Base-by-base conservation (phyloP, 345 rosid species). In the Aethionema arabicum region DNA sequence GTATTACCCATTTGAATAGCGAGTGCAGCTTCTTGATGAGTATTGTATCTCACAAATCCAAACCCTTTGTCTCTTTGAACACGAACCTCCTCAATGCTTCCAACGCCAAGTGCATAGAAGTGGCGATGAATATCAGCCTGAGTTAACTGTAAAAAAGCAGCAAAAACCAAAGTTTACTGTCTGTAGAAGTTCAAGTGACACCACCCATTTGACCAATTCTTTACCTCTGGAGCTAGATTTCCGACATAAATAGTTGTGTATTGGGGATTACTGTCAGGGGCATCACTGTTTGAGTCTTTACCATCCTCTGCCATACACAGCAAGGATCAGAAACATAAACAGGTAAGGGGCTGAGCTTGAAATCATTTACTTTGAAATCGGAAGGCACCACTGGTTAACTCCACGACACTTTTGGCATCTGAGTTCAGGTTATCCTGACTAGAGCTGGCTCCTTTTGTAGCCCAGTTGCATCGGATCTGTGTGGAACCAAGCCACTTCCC, bases 381-480 rank as follows among this genome's bases (percentile, higher is more conserved):
- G 44, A 37, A 37, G 11, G n/a, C 64, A 53, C 82, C 95, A 76
- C 79, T 77, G 29, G 90, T 76, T 38, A 80, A 72, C 74, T 86
- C 95, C 62, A 76, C 79, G 32, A 82, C 74, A 61, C 86, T 79
- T 73, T 81, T 85, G 73, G 74, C 69, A 65, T 85, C 92, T 38
- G 83, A 77, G 44, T 72, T 62, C 58, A 72, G 86, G 39, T 78
- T 83, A 55, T 85, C 88, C 4, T 85, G 88, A 63, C 67, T 72
- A 52, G 72, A 11, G 48, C 35, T 56, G 58, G 85, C 79, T 27
- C 92, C 92, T 77, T 86, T 86, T 8, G 87, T 60, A 10, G 90
- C 90, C 95, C 95, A 86, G 70, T 86, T 86, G 61, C 90, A 86
- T 11, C 90, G 76, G 48, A 86, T 84, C 73, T 86, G 95, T 65